Evolutionary conservation across 805 yeast species (phyloP), one percentile per base, ranked within the genome.

Genomic region (Pichia paraexigua): DNA sequence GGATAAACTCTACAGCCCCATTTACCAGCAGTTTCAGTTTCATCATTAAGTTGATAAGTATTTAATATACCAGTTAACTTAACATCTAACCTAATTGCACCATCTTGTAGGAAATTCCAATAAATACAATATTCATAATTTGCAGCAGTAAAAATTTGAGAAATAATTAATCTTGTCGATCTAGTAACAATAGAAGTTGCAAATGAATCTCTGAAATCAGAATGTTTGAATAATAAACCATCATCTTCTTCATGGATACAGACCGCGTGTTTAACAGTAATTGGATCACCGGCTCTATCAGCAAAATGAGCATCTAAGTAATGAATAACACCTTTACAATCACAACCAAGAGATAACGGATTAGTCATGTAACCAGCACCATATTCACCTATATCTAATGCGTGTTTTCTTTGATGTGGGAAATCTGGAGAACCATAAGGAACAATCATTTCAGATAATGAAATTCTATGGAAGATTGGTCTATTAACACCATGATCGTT

Each of bases 191-290:
- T 77, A 39, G 85, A 78, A 50, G 92, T 86, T 56, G 80, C 81
- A 69, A 83, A 85, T 63, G 76, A 79, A 67, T 86, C 92, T 74
- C 94, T 79, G 73, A 83, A 86, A 70, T 86, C 92, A 52, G 92
- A 84, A 70, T 86, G 94, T 73, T 86, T 86, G 76, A 74, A 85
- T 58, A 86, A 71, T 57, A 86, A 68, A 35, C 94, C 92, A 61
- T 85, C 90, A 63, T 87, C 94, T 68, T 86, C 92, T 72, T 86
- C 94, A 66, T 87, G 94, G 61, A 86, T 85, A 69, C 94, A 86
- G 55, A 86, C 77, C 17, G 91, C 92, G 60, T 86, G 83, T 69
- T 82, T 84, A 53, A 85, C 75, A 35, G 88, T 81, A 58, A 81
- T 71, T 53, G 89, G 82, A 22, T 78, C 82, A 64, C 94, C 94